Evolutionary conservation across 2,329 filamentous ascomycete species (phyloP), one percentile per base, ranked within the genome.

Genomic region (Phaeophleospora eucalypticola): DNA sequence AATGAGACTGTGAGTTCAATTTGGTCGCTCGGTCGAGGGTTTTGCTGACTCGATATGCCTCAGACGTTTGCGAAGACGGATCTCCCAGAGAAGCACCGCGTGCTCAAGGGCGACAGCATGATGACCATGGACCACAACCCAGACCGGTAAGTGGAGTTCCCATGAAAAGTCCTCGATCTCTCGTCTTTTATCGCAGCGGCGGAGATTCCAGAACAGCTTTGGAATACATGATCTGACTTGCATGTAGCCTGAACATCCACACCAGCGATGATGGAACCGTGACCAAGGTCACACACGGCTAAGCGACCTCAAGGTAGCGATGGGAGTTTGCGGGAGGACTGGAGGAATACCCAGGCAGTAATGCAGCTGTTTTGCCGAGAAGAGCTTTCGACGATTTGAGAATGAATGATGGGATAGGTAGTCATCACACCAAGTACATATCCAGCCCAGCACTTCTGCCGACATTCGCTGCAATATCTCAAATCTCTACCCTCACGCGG

Each of bases 1-100:
- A 66, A 74, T 48, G 69, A 75, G 52, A 67, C 68, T 16, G 73
- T 74, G 60, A 37, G 60, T 56, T 9, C 33, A 15, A 6, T 14
- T n/a, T 35, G 14, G n/a, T n/a, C 17, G 14, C 12, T 4, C 33
- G n/a, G n/a, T 35, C 33, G n/a, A n/a, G n/a, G n/a, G 14, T 32
- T 32, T 8, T 32, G 27, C 8, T 32, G 18, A 29, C 24, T 29
- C 7, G 12, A 29, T 6, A 29, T 29, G 6, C n/a, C 12, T 0
- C 42, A 76, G 73, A 76, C 72, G 0, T 77, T 77, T 50, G 74
- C 74, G 14, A 74, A 73, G 58, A 64, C 65, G 35, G 72, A 76
- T 44, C 66, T 77, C 10, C 74, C 74, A 7, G 59, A 72, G 52
- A 63, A 71, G 53, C 71, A 75, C 61, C 69, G 73, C 41, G 63